Evolutionary conservation across 2,329 filamentous ascomycete genomes (phyloP).

Genomic region (Coleophoma cylindrospora): DNA sequence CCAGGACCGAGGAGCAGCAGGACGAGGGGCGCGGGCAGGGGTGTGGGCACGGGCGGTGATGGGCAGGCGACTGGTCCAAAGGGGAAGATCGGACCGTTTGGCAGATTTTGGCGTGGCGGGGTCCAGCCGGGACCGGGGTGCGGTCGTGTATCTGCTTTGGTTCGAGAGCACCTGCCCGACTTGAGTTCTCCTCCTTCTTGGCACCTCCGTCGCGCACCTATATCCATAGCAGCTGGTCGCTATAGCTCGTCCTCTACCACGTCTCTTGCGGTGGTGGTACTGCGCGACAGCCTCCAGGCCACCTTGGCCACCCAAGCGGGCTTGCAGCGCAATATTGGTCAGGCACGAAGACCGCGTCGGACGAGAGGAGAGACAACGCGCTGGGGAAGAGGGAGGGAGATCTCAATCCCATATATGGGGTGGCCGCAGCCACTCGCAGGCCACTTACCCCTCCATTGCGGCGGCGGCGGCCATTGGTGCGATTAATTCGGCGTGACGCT

Average conservation of each 20-base stretch:
- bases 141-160: background rate
- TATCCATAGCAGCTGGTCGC: no score
- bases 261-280: no score
- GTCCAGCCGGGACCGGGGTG: background rate
- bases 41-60: background rate
- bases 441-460: background rate
- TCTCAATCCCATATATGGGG: background rate
- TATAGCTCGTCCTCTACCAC: no score
- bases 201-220: background rate
- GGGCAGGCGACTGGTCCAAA: background rate
- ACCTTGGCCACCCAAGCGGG: no score
- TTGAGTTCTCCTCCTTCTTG: background rate
- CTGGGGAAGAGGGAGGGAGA: background rate
- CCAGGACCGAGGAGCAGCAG: no score
- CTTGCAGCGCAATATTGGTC: background rate
- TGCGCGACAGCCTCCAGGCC: no score
- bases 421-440: background rate
- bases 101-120: slow-evolving; percentile 10
- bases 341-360: background rate
- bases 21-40: background rate
- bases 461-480: background rate
- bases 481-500: background rate
- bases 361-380: slow-evolving; percentile 1
- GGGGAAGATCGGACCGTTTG: slow-evolving; percentile 22
- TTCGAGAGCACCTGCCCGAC: background rate